Base-by-base conservation (phyloP, 345 rosid species). In the Noccaea caerulescens region DNA sequence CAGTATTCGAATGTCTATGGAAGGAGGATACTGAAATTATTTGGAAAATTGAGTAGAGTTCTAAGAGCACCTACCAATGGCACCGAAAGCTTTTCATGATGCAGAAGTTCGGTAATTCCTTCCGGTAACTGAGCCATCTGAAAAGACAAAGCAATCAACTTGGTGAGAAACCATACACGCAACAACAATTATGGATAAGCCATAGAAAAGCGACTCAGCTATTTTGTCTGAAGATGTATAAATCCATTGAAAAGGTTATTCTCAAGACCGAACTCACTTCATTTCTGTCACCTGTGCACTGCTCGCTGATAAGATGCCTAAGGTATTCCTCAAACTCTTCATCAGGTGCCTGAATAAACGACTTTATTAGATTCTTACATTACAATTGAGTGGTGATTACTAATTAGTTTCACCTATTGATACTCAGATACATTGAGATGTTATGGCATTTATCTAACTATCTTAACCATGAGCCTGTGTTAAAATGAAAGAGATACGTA, bases 101-200 rank as follows among this genome's bases (percentile, higher is more conserved):
- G 98, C 80, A 94, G 72, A 57, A 94, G 75, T 77, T 91, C 98
- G 12, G 99, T 91, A 63, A 89, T 87, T 55, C 96, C 96, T 83
- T 91, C 99, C 0, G 99, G 99, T 81, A 94, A 80, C 80, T 85
- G 85, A 72, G 96, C 98, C 98, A 94, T 94, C 99, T 94, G 85
- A 73, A 76, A 53, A 32, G 37, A 68, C 55, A 72, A 78, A 23
- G 33, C 49, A 58, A 60, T 30, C 59, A 51, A 51, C 38, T 45
- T 16, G 25, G 65, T 68, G 72, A 80, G 71, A 57, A 13, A 67
- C 43, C 49, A 80, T 70, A 45, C 30, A 54, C 58, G 44, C 53
- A 18, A 36, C 66, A 46, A 58, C 44, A 44, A 13, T 16, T 0
- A 47, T 10, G 20, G 44, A 45, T 43, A 32, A 47, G 33, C 11